Evolutionary conservation across 257 asterid genomes (phyloP), one percentile per base, ranked within the genome.

Genomic region (Capsicum baccatum): DNA sequence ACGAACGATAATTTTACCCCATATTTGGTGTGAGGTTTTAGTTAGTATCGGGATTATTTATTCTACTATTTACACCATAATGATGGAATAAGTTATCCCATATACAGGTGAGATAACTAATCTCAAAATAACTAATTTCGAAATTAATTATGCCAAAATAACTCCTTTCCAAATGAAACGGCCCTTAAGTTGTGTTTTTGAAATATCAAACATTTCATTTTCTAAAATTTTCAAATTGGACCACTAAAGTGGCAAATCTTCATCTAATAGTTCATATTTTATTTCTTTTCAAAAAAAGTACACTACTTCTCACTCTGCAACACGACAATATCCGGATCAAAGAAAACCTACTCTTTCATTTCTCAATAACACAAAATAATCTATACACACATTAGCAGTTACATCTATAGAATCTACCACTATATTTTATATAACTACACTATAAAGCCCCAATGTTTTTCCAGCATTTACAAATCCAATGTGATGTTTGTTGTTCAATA

Each of bases 271-370:
- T 64, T 26, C 71, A 64, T 26, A 64, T 4, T 13, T 55, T 55
- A 55, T 55, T 55, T 55, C 59, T 7, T 55, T 55, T 55, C 17
- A 13, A 13, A 55, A 55, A 3, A 55, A 4, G 59, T 33, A 64
- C 52, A 37, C 76, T 68, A 6, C 9, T 7, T n/a, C 80, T 71
- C 58, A 42, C 59, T 60, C 21, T 50, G 3, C 70, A 59, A 60
- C 71, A 80, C 74, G 83, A 60, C 83, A 60, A 59, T 80, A 8
- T 59, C 19, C 6, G 37, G 44, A 74, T 21, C 44, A 74, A 74
- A 74, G 60, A 50, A 50, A 42, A 59, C 44, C 73, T 12, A 58
- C 44, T 80, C 83, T 6, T 58, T 9, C 52, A 79, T 79, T 58
- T 17, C 37, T 56, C 13, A 6, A 58, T 62, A 26, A 26, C 26